Conservation (phyloP, 2,329 filamentous ascomycete genomes). For the Fusarium clavum region DNA sequence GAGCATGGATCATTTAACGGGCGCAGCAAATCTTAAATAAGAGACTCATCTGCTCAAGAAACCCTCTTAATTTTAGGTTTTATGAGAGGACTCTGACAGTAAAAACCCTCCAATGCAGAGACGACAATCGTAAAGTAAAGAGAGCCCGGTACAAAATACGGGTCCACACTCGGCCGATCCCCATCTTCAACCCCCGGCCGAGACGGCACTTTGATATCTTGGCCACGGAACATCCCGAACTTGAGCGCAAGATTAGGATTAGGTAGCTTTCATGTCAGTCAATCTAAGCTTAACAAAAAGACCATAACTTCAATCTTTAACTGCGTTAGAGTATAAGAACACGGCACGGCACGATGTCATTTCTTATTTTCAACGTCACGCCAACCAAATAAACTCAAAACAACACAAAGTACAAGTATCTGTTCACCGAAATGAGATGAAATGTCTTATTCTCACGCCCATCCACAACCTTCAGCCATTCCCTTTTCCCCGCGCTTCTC, state of each 20-base stretch:
- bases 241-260: neutral
- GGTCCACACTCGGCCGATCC: neutral
- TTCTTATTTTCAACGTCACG: neutral
- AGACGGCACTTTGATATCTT: neutral
- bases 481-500: conserved; percentile 1
- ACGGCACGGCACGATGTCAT: conserved; percentile 4
- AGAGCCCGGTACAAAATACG: neutral
- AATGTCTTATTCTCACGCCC: conserved; percentile 23
- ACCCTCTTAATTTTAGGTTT: neutral
- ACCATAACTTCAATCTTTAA: neutral
- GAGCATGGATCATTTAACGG: conserved; percentile 13
- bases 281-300: conserved; percentile 3
- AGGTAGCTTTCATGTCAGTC: neutral
- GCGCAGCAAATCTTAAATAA: neutral
- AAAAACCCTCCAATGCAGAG: neutral
- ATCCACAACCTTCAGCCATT: conserved; percentile 3
- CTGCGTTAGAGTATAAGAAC: neutral
- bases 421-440: neutral
- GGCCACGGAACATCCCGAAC: neutral
- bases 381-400: neutral
- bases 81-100: neutral
- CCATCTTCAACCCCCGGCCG: conserved; percentile 2
- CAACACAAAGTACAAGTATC: neutral
- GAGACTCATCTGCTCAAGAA: neutral
- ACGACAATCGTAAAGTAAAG: neutral